Percentiles rank a stretch among this genome's conserved stretches.
phyloP scores from a whole-genome alignment of 106 monocot species.

The Phalaenopsis aphrodite region DNA sequence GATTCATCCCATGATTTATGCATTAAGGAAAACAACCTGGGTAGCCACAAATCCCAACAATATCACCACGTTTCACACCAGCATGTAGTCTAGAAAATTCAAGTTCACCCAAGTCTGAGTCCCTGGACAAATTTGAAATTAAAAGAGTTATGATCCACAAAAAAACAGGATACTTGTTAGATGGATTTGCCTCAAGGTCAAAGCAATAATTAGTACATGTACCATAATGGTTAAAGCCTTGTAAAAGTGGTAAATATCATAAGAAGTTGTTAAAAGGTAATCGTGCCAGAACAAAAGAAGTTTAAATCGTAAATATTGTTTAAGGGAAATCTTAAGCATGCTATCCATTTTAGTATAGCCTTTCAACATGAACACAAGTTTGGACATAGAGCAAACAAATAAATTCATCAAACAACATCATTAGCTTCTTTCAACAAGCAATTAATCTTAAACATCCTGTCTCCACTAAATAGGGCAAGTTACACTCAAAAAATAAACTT shows the following conservation, averaged over 20 bases:
- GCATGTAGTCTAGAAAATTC: slow-evolving; percentile 68
- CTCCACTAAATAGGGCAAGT: background rate
- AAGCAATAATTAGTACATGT: background rate
- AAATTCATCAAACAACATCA: background rate
- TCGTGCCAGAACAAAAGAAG: background rate
- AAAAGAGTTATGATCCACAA: slow-evolving; percentile 1
- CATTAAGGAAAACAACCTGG: slow-evolving; percentile 48
- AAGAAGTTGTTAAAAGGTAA: background rate
- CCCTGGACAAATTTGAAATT: slow-evolving; percentile 31
- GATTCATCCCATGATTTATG: background rate
- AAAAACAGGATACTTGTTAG: background rate
- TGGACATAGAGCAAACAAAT: background rate
- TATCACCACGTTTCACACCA: slow-evolving; percentile 85
- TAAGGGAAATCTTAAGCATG: background rate
- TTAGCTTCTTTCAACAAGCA: background rate
- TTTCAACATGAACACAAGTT: background rate
- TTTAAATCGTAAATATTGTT: background rate
- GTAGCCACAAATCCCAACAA: slow-evolving; percentile 92
- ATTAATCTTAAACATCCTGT: background rate
- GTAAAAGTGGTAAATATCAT: background rate
- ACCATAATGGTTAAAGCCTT: background rate
- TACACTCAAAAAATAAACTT: no score
- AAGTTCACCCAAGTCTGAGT: slow-evolving; percentile 66
- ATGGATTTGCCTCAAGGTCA: background rate
- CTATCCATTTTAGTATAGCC: background rate